Evolutionary conservation across 306 rosid species (phyloP).

Genomic region (Biancaea sappan): DNA sequence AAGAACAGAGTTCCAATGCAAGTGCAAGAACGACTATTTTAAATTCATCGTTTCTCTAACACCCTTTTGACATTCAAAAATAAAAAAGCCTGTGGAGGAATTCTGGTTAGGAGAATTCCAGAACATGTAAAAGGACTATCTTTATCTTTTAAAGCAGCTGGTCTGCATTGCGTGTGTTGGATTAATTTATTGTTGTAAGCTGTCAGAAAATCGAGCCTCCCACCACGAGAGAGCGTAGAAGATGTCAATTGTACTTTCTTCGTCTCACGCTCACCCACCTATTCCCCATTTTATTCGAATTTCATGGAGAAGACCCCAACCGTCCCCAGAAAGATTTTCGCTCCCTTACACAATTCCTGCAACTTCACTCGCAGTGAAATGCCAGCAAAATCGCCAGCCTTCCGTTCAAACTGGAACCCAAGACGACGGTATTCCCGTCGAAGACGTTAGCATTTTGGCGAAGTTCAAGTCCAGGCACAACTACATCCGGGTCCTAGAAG

Average conservation of each 20-base stretch:
- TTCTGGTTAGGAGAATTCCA: no score
- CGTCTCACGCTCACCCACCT: constrained; percentile 39
- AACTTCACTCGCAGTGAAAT: constrained; percentile 29
- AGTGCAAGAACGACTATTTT: not conserved
- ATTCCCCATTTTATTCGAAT: constrained; percentile 29
- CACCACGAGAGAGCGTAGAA: not conserved
- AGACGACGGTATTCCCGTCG: constrained; percentile 68
- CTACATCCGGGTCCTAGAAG: constrained; percentile 79
- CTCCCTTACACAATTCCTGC: constrained; percentile 7
- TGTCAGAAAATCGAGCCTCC: not conserved
- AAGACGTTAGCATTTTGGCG: constrained; percentile 62
- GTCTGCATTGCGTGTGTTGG: no score
- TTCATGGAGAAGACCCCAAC: not conserved
- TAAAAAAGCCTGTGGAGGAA: no score
- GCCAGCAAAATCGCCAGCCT: constrained; percentile 44
- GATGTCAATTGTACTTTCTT: constrained; percentile 38
- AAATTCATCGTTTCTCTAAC: not conserved
- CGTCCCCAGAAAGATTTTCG: constrained; percentile 17
- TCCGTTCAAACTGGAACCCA: constrained; percentile 40
- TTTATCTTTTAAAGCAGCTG: no score
- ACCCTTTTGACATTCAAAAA: not conserved
- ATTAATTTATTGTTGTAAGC: not conserved
- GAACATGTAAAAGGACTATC: no score
- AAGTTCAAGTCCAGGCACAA: constrained; percentile 81
- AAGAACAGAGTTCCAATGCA: not conserved